Evolutionary conservation across 805 yeast genomes (phyloP), one percentile per base, ranked within the genome.

Genomic region (Cyberlindnera japonica): DNA sequence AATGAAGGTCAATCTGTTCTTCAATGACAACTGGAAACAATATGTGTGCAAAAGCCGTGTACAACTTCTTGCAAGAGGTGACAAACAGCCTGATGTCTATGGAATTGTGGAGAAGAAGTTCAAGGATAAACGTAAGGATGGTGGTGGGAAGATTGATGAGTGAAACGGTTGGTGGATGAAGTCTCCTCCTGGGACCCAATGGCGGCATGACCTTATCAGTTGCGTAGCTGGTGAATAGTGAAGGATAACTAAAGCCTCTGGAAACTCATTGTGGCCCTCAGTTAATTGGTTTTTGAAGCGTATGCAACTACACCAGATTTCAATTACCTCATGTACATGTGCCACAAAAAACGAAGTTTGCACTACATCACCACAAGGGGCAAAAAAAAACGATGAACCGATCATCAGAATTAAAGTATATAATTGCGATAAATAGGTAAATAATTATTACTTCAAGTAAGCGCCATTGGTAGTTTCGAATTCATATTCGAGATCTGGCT

Each of bases 401-500:
- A 19, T 15, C 31, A 16, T 28, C 11, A 28, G 31, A 28, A 28
- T 28, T 28, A 30, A 18, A 30, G 28, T 25, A 25, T 12, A 25
- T 25, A 25, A 22, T 22, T 8, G 8, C 11, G 8, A 8, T 28
- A 7, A 9, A 15, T 28, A 5, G 17, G 18, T 6, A 10, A 19
- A 13, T 16, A 5, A 6, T 27, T n/a, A n/a, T 43, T 28, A 48
- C 19, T 48, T 39, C 22, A 54, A 40, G 30, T 59, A 52, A 10
- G 57, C 57, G 5, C 62, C 65, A 13, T 56, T 49, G 6, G 57
- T 32, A 28, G 53, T 30, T 19, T 53, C 59, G 6, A 62, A 46
- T 57, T 77, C 82, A 36, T 56, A 69, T 48, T 79, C 82, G 31
- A 66, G 69, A 43, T 83, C 90, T 2, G 83, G 79, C 62, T 83